Base-by-base conservation (phyloP, 2,329 filamentous ascomycete genomes). In the Tolypocladium endophyticum region DNA sequence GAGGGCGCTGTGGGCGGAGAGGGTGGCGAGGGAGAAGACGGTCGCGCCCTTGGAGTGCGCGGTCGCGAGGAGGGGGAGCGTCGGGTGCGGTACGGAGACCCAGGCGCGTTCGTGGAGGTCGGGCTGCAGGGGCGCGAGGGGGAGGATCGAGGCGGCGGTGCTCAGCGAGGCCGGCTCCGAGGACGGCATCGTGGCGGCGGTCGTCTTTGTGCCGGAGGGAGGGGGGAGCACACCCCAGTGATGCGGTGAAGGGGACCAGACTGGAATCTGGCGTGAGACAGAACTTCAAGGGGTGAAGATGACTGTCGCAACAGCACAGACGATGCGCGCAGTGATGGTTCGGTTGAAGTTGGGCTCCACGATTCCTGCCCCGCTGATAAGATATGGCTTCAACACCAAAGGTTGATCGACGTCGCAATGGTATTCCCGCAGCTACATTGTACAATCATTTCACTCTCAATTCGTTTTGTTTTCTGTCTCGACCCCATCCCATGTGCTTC, bases 1-100 rank as follows among this genome's bases (percentile, higher is more conserved):
- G 59, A 97, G 86, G 25, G 83, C 84, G 69, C 87, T 91, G 70
- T 96, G 87, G 56, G 90, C 83, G 18, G 86, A 86, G 70, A 95
- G 90, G 59, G 88, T 89, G 41, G 84, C 84, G 56, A 97, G 85
- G 56, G 90, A 96, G 80, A 95, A 97, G 68, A 99, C 82, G 62
- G 91, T 92, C 60, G 94, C 90, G 43, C 87, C 87, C 71, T 94
- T 96, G 61, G 89, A 86, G 75, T 92, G 91, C 62, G 91, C 87
- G 23, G 93, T 97, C 60, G 93, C 94, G 67, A 97, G 80, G 61
- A 97, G 83, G 4, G 94, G 93, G 25, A 94, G 86, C 35, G 86
- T 88, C 2, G 93, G 92, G 70, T 99, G 94, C 1, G 92, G 90
- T 60, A 87, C 79, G 25, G 90, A 90, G 64, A 86, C 85, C 94